phyloP scores from a whole-genome alignment of 371 early-diverging fungal genomes.

The Apophysomyces trapeziformis region DNA sequence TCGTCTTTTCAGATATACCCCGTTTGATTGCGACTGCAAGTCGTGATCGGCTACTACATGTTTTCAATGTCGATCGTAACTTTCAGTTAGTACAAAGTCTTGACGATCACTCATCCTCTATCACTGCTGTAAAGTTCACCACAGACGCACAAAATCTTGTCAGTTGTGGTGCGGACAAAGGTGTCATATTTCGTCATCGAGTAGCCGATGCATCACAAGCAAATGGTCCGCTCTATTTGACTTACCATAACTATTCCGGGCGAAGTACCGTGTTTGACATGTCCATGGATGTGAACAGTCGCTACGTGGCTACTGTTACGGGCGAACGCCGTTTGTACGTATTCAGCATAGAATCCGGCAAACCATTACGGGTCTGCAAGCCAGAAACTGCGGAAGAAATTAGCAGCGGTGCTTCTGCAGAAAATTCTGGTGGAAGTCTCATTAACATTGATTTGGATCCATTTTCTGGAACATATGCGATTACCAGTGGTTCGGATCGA shows the following conservation, averaged over 20 bases:
- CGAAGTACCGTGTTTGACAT: slow-evolving; percentile 80
- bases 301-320: slow-evolving; percentile 66
- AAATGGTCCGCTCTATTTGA: slow-evolving; percentile 35
- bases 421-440: slow-evolving; percentile 62
- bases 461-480: slow-evolving; percentile 71
- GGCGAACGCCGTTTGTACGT: slow-evolving; percentile 73
- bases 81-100: slow-evolving; percentile 77
- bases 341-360: slow-evolving; percentile 70
- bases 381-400: slow-evolving; percentile 63
- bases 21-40: slow-evolving; percentile 77
- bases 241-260: slow-evolving; percentile 75
- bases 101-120: slow-evolving; percentile 88
- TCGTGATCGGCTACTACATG: slow-evolving; percentile 81
- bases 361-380: slow-evolving; percentile 63
- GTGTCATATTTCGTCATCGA: slow-evolving; percentile 72
- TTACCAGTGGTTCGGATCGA: slow-evolving; percentile 76
- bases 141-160: slow-evolving; percentile 67
- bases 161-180: slow-evolving; percentile 88
- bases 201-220: slow-evolving; percentile 18
- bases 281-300: slow-evolving; percentile 62
- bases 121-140: slow-evolving; percentile 76
- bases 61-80: slow-evolving; percentile 67
- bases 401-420: slow-evolving; percentile 47
- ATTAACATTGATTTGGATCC: slow-evolving; percentile 75
- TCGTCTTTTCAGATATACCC: slow-evolving; percentile 29